Percentiles rank a stretch among this genome's conserved stretches.
Conservation (phyloP, 768 basidiomycete species). For the Suillus clintonianus region DNA sequence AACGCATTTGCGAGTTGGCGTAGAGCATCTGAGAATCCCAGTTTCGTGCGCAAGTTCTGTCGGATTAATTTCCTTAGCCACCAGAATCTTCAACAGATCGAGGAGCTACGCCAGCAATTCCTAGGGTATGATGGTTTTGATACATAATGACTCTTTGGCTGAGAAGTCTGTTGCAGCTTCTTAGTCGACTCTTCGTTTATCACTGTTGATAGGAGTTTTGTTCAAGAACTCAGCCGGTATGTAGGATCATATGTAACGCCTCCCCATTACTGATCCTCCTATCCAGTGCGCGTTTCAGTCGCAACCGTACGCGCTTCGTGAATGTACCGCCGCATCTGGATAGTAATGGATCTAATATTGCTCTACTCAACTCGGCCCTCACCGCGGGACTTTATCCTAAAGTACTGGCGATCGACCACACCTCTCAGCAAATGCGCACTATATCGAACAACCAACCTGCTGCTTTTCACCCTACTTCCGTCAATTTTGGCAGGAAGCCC, state of each 20-base stretch:
- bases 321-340: slow-evolving; percentile 71
- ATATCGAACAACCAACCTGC: slow-evolving; percentile 79
- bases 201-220: slow-evolving; percentile 59
- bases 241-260: slow-evolving; percentile 2
- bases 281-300: slow-evolving; percentile 69
- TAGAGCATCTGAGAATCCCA: slow-evolving; percentile 63
- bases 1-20: slow-evolving; percentile 91
- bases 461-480: slow-evolving; percentile 86
- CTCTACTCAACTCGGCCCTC: slow-evolving; percentile 78
- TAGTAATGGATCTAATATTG: slow-evolving; percentile 61
- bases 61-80: slow-evolving; percentile 79
- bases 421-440: slow-evolving; percentile 68
- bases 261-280: not conserved
- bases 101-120: slow-evolving; percentile 92
- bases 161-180: slow-evolving; percentile 50
- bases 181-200: slow-evolving; percentile 89
- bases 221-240: slow-evolving; percentile 72
- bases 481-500: slow-evolving; percentile 77
- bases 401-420: slow-evolving; percentile 69
- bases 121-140: slow-evolving; percentile 50
- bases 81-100: slow-evolving; percentile 95
- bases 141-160: slow-evolving; percentile 5
- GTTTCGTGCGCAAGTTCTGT: slow-evolving; percentile 74
- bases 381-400: slow-evolving; percentile 91
- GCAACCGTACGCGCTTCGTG: slow-evolving; percentile 76